Evolutionary conservation across 2,329 filamentous ascomycete species (phyloP).

Genomic region (Trichoderma sp.): DNA sequence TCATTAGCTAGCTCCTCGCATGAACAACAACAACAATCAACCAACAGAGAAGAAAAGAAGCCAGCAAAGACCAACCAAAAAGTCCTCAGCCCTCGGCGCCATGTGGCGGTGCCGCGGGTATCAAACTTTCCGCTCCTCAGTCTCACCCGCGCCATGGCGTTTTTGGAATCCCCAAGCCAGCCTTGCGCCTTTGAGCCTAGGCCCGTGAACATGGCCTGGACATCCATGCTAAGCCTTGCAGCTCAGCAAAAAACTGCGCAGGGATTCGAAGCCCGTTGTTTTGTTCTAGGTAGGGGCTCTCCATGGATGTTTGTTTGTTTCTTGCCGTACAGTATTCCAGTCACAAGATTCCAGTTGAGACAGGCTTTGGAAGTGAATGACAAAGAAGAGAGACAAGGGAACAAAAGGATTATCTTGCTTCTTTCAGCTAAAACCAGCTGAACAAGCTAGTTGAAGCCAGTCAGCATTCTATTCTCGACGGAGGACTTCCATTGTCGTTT

Average conservation of each 20-base stretch:
- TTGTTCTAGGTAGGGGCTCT: not conserved
- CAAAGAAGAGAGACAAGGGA: not conserved
- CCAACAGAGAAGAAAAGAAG: not conserved
- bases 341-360: not conserved
- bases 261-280: not conserved
- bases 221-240: not conserved
- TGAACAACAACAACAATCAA: not conserved
- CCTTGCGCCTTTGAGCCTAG: constrained; percentile 8
- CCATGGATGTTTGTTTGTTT: not conserved
- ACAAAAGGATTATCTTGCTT: not conserved
- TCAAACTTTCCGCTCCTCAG: not conserved
- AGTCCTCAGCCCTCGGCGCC: not conserved
- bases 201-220: not conserved
- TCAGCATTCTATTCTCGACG: constrained; percentile 8
- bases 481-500: not conserved
- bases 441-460: not conserved
- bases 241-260: not conserved
- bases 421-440: not conserved
- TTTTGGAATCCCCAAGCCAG: not conserved
- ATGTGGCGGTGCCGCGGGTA: constrained; percentile 10
- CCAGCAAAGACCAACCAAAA: not conserved
- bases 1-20: not conserved
- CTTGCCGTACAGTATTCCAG: not conserved
- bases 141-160: not conserved
- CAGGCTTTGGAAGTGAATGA: not conserved